phyloP scores from a whole-genome alignment of 441 rosid species.

The Gossypium schwendimanii region DNA sequence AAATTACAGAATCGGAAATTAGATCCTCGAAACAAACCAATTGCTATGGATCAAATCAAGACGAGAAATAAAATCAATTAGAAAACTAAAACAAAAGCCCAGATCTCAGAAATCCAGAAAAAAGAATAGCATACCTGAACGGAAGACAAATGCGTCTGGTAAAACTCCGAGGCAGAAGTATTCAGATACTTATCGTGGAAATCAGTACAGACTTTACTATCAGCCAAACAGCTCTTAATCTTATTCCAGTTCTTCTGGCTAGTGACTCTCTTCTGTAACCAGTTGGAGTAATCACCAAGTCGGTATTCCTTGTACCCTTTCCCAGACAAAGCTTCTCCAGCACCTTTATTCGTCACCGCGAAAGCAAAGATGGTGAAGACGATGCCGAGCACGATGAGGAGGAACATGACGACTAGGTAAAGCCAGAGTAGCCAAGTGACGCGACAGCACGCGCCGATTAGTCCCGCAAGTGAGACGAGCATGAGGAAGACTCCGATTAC shows the following conservation, averaged over 20 bases:
- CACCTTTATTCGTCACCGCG: conserved; percentile 69
- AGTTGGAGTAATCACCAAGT: conserved; percentile 66
- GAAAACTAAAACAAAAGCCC: background rate
- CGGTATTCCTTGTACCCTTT: conserved; percentile 77
- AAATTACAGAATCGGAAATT: background rate
- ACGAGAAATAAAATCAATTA: background rate
- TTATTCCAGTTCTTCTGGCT: conserved; percentile 58
- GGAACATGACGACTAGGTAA: conserved; percentile 53
- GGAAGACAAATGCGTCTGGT: conserved; percentile 37
- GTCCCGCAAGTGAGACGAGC: conserved; percentile 58
- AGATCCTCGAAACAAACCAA: background rate
- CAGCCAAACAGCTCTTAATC: conserved; percentile 73
- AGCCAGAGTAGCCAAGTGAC: conserved; percentile 68
- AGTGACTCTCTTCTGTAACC: conserved; percentile 72
- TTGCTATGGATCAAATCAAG: background rate
- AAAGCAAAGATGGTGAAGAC: conserved; percentile 70
- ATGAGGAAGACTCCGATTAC: conserved; percentile 61
- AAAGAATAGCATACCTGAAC: conserved; percentile 44
- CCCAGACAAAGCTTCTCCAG: conserved; percentile 43
- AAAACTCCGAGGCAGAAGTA: conserved; percentile 26
- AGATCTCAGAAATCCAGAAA: background rate
- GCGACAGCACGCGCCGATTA: conserved; percentile 72
- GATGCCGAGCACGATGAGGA: conserved; percentile 46
- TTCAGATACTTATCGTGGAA: conserved; percentile 26
- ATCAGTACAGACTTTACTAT: conserved; percentile 45